Conservation (phyloP, 306 rosid genomes). For the Begonia peltatifolia region DNA sequence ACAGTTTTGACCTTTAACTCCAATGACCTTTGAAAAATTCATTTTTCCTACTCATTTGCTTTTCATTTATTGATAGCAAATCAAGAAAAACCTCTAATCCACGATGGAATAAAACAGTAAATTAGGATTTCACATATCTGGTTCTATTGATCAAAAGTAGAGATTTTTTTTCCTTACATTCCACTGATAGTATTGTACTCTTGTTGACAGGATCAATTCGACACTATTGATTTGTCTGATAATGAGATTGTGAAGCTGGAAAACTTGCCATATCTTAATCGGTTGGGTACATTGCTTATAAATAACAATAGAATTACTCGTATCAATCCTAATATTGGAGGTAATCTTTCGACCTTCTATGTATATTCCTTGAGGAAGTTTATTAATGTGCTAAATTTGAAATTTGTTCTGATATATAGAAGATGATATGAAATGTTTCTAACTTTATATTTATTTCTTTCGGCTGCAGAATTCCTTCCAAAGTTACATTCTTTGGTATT, state of each 20-base stretch:
- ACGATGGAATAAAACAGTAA: too few species aligned
- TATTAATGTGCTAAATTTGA: too few species aligned
- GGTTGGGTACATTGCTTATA: constrained; percentile 77
- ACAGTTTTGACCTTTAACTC: too few species aligned
- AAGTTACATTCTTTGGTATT: constrained; percentile 75
- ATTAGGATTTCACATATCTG: too few species aligned
- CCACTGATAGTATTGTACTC: too few species aligned
- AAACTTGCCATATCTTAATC: constrained; percentile 69
- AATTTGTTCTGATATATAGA: neutral
- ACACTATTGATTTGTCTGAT: constrained; percentile 81
- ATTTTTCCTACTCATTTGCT: too few species aligned
- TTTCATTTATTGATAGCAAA: too few species aligned
- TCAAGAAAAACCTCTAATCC: too few species aligned
- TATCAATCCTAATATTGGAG: constrained; percentile 75
- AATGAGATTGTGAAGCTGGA: constrained; percentile 94
- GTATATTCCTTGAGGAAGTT: neutral
- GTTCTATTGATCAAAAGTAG: too few species aligned
- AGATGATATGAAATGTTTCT: neutral
- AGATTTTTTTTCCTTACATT: too few species aligned
- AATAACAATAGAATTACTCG: constrained; percentile 88
- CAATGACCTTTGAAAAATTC: too few species aligned
- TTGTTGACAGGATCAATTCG: constrained; percentile 76
- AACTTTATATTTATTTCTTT: neutral
- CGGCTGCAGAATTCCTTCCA: constrained; percentile 65
- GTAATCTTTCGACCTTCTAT: constrained; percentile 18